These are phyloP conservation scores for Cryptosporidium viatorum DNA, from an alignment of 169 alveolate genomes.

Conservation along the genomic window DNA sequence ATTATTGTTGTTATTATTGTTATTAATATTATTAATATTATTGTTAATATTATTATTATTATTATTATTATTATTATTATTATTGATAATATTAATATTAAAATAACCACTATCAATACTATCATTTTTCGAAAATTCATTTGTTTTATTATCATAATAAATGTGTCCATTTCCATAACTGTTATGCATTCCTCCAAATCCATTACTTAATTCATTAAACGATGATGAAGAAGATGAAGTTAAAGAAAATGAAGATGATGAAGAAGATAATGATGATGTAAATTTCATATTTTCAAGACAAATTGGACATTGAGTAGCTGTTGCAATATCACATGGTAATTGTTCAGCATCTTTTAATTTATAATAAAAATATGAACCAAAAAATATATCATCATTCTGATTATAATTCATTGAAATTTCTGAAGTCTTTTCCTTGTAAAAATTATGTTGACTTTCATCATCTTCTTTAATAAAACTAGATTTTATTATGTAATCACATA, in stretches of 20 bases:
- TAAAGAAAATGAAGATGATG: background rate
- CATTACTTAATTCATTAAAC: background rate
- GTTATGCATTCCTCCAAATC: background rate
- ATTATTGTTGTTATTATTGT: too few relatives aligned
- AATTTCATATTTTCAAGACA: conserved; percentile 12
- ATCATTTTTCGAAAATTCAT: background rate
- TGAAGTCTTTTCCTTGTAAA: background rate
- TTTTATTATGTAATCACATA: conserved; percentile 43
- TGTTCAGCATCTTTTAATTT: conserved; percentile 52
- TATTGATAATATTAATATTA: too few relatives aligned
- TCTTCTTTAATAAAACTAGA: background rate
- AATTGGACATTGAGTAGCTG: conserved; percentile 61
- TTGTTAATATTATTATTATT: too few relatives aligned
- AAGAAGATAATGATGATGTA: background rate
- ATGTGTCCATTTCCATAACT: background rate
- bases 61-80: too few relatives aligned
- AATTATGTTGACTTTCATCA: background rate
- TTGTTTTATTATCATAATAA: background rate
- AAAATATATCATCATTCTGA: conserved; percentile 8
- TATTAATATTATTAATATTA: too few relatives aligned
- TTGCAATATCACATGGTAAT: conserved; percentile 67
- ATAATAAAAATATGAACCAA: conserved; percentile 53
- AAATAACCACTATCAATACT: background rate
- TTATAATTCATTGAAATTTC: background rate
- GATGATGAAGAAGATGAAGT: too few relatives aligned